Base-by-base conservation (phyloP, 768 basidiomycete genomes). In the Tricholoma terreum region DNA sequence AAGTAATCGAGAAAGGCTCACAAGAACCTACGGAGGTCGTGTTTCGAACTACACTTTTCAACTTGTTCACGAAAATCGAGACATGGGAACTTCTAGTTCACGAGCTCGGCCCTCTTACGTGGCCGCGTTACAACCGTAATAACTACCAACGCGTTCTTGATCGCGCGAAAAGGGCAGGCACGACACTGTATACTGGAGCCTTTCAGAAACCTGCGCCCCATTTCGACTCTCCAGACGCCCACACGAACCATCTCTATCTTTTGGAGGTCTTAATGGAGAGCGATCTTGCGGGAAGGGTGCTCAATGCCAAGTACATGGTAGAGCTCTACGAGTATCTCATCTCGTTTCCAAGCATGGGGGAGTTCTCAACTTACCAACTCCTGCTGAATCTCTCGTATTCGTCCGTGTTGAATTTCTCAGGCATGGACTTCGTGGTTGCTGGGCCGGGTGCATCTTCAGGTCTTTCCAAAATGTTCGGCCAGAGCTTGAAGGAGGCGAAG, bases 41-140 rank as follows among this genome's bases (percentile, higher is more conserved):
- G 21, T 92, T 92, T 61, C 86, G 90, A 45, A 79, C 92, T 55
- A 57, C 78, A 15, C 75, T 92, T 38, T 92, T 88, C 77, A 86
- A 85, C 63, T 75, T 74, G 11, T 92, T 87, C 74, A 89, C 85
- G 61, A 84, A 73, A 61, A 84, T 87, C 43, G 81, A 81, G 56
- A 92, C 90, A 8, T 92, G 87, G 82, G 80, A 89, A 66, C 71
- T 79, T 15, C 74, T 92, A 24, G 72, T 73, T 49, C 55, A 69
- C 8, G 67, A 79, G 3, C 73, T 90, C 21, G 82, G 85, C 14
- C 75, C 80, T 12, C 75, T 86, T 50, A 87, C 80, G 36, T 92
- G 86, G 87, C 65, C 72, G 48, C 71, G 71, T 14, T 92, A 84
- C 63, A 69, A 82, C 56, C 77, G 83, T 21, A 61, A 70, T 12